Evolutionary conservation across 768 basidiomycete species (phyloP), one percentile per base, ranked within the genome.

Genomic region (Solioccasus polychromus): DNA sequence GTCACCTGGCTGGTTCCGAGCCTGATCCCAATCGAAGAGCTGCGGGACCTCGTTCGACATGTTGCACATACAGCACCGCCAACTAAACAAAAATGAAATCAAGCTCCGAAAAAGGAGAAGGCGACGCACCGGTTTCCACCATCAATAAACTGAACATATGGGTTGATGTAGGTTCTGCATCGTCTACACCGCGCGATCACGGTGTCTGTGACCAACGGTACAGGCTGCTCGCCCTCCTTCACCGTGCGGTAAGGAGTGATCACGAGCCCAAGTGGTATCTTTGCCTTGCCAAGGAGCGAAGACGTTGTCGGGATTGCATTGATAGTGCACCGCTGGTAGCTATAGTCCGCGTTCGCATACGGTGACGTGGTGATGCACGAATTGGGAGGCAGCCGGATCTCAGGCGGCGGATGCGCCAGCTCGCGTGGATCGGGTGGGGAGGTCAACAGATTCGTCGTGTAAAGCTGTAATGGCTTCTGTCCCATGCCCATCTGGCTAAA

Each of bases 41-140:
- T 97, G 94, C 19, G 96, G 96, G 1, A 98, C 94, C 68, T 98
- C 96, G 64, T 98, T 99, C 32, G 91, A 88, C 78, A 98, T 83
- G 59, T 87, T 90, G 67, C 96, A 99, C 92, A 99, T 92, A 68
- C 92, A 95, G 67, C 96, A 99, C 63, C 96, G 88, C 96, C 96
- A 99, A 52, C 88, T 87, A 44, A 18, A 45, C 12, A 20, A 36
- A 9, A n/a, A 47, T 58, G 26, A 50, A 45, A 45, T 39, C 26
- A 42, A 26, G 28, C 5, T 10, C 3, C 4, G 6, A 35, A 26
- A 8, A 26, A 19, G 2, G 14, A 39, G 28, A n/a, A 25, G 15
- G 23, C 47, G 44, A 69, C 75, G 50, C 53, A 85, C 79, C 92
- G 83, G 68, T 92, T 94, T 24, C 96, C 96, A 44, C 93, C 93